Evolutionary conservation across 371 early-diverging fungal species (phyloP).

Genomic region (Mortierella sp.): DNA sequence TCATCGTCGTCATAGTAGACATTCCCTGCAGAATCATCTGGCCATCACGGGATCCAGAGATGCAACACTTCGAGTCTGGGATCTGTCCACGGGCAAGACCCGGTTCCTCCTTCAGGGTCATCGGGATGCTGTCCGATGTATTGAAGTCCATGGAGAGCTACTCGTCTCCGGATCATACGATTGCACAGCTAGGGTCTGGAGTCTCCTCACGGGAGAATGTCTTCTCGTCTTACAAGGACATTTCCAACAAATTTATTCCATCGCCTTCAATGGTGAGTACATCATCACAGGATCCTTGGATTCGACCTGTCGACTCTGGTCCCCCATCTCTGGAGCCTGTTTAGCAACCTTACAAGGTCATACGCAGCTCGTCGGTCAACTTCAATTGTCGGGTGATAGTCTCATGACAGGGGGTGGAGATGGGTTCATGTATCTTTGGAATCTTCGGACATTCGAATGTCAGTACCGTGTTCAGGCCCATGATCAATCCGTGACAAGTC

Average conservation of each 20-base stretch:
- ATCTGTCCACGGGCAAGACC: slow-evolving; percentile 75
- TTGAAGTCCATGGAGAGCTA: slow-evolving; percentile 81
- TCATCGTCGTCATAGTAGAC: slow-evolving; percentile 33
- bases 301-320: slow-evolving; percentile 80
- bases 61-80: slow-evolving; percentile 86
- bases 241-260: slow-evolving; percentile 72
- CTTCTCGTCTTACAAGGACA: slow-evolving; percentile 78
- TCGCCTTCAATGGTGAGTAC: slow-evolving; percentile 76
- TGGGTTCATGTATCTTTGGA: slow-evolving; percentile 91
- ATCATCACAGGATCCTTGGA: slow-evolving; percentile 84
- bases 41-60: slow-evolving; percentile 94
- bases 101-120: slow-evolving; percentile 76
- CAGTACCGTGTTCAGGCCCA: slow-evolving; percentile 82
- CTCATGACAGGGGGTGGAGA: slow-evolving; percentile 91
- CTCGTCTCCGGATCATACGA: slow-evolving; percentile 94
- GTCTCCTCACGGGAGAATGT: slow-evolving; percentile 75
- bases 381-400: slow-evolving; percentile 69
- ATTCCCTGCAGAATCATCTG: slow-evolving; percentile 58
- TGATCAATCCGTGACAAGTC: slow-evolving; percentile 85
- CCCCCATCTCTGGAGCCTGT: slow-evolving; percentile 69
- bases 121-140: slow-evolving; percentile 84
- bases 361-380: slow-evolving; percentile 87
- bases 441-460: slow-evolving; percentile 73
- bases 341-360: slow-evolving; percentile 79
- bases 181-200: slow-evolving; percentile 90